These are phyloP conservation scores for Glebionis coronaria DNA, from an alignment of 129 eudicot species.

Conservation along the genomic window DNA sequence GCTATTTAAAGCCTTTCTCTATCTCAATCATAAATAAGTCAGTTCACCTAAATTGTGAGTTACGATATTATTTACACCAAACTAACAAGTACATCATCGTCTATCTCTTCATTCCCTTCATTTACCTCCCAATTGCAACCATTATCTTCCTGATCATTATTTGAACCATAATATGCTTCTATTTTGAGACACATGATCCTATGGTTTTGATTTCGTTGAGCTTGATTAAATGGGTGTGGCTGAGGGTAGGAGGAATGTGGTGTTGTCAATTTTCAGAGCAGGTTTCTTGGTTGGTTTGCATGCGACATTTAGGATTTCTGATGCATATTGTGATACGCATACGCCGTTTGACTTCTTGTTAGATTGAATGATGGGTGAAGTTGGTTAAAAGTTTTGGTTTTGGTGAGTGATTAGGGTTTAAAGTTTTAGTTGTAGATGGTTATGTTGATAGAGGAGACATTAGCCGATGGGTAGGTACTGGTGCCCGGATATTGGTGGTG, in stretches of 20 bases:
- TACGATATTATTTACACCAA: too few relatives aligned
- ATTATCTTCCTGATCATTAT: slow-evolving; percentile 44
- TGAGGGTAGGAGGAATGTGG: slow-evolving; percentile 48
- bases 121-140: slow-evolving; percentile 47
- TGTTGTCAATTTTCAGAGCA: slow-evolving; percentile 33
- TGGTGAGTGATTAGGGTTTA: too few relatives aligned
- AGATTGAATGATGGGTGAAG: too few relatives aligned
- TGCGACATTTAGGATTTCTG: slow-evolving; percentile 53
- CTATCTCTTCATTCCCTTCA: slow-evolving; percentile 34
- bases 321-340: slow-evolving; percentile 41
- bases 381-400: too few relatives aligned
- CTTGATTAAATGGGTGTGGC: slow-evolving; percentile 37
- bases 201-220: slow-evolving; percentile 35
- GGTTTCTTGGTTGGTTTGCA: slow-evolving; percentile 41
- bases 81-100: slow-evolving; percentile 57
- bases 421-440: too few relatives aligned
- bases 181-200: slow-evolving; percentile 43
- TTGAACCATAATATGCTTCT: slow-evolving; percentile 42
- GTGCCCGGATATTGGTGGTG: too few relatives aligned
- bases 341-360: slow-evolving; percentile 46
- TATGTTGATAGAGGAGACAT: too few relatives aligned
- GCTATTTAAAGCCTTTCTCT: too few relatives aligned
- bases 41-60: too few relatives aligned
- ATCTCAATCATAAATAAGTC: too few relatives aligned
- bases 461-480: too few relatives aligned